Percentiles rank a stretch among this genome's conserved stretches.
Conservation (phyloP, 169 alveolate genomes). For the Plasmodium cynomolgi region DNA sequence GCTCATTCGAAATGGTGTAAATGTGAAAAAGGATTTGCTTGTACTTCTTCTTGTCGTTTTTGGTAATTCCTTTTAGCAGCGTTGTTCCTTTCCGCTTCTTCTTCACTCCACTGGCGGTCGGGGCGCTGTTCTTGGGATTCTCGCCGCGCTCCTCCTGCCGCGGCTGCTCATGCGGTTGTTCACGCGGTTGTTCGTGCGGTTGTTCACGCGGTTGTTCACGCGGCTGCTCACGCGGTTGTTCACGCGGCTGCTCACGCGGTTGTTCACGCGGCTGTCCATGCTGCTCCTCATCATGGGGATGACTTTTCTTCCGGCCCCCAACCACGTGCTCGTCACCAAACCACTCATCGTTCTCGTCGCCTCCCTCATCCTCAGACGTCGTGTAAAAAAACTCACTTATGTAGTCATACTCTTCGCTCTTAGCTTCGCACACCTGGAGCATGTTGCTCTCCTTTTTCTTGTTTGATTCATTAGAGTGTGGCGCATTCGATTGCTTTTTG, state of each 20-base stretch:
- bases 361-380: constrained; percentile 39
- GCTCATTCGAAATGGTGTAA: constrained; percentile 52
- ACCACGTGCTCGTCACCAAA: background rate
- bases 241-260: background rate
- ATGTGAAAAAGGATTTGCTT: constrained; percentile 42
- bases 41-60: constrained; percentile 50
- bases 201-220: background rate
- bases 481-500: background rate
- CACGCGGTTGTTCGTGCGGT: background rate
- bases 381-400: constrained; percentile 55
- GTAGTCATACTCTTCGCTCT: constrained; percentile 44
- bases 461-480: background rate
- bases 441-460: background rate
- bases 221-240: background rate
- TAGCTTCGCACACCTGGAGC: background rate
- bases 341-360: background rate
- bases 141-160: background rate
- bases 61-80: constrained; percentile 62
- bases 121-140: background rate
- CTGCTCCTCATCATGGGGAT: background rate
- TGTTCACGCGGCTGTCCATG: background rate
- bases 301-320: background rate
- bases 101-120: background rate
- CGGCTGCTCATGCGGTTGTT: background rate
- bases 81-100: constrained; percentile 26